Evolutionary conservation across 1,139 yeast genomes (phyloP).

Genomic region (Lodderomyces orthopsilosis): DNA sequence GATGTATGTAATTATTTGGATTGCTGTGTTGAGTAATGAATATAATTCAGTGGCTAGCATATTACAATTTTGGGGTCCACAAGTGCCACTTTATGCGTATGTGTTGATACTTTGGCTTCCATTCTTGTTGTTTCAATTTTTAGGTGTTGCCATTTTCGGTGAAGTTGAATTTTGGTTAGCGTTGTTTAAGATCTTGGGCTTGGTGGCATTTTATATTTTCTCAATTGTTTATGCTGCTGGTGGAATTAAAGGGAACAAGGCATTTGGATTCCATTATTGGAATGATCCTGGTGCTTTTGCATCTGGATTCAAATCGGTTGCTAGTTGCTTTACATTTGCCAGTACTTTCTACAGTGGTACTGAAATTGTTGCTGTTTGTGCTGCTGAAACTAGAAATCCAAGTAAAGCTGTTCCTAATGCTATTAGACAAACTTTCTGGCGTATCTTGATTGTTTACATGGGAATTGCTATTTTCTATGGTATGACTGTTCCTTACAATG

Average conservation of each 20-base stretch:
- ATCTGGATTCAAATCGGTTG: constrained; percentile 67
- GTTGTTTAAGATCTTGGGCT: constrained; percentile 50
- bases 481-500: constrained; percentile 54
- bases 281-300: constrained; percentile 50
- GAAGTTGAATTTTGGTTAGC: constrained; percentile 69
- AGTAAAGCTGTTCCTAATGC: constrained; percentile 55
- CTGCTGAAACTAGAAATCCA: constrained; percentile 57
- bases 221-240: constrained; percentile 64
- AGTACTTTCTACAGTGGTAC: constrained; percentile 60
- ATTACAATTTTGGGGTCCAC: constrained; percentile 57
- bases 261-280: constrained; percentile 53
- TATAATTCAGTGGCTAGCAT: constrained; percentile 55
- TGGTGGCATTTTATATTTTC: constrained; percentile 57
- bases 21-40: constrained; percentile 59
- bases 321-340: constrained; percentile 67
- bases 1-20: constrained; percentile 62
- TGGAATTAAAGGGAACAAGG: constrained; percentile 54
- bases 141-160: constrained; percentile 63
- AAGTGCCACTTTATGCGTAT: constrained; percentile 59
- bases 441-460: constrained; percentile 53
- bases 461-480: constrained; percentile 55
- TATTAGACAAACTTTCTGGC: constrained; percentile 54
- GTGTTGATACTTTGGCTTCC: constrained; percentile 54
- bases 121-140: constrained; percentile 51
- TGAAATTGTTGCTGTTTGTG: constrained; percentile 56